These are phyloP conservation scores for Metschnikowia shivogae DNA, from an alignment of 805 yeast genomes.

Conservation along the genomic window DNA sequence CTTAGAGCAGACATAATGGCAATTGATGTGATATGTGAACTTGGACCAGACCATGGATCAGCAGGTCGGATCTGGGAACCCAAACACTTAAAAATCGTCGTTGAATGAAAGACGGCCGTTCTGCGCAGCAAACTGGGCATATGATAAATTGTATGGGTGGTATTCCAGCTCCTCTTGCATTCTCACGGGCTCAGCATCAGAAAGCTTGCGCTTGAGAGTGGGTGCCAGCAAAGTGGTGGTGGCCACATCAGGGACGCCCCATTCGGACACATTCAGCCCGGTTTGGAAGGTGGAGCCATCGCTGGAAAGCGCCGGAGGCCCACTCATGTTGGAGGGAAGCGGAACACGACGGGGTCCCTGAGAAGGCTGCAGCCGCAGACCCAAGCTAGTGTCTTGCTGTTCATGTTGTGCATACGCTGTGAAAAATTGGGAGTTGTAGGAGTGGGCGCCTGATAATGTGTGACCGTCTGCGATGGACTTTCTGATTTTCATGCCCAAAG, in stretches of 20 bases:
- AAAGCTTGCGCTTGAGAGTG: conserved; percentile 6
- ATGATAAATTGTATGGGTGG: conserved; percentile 5
- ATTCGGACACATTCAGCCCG: conserved; percentile 39
- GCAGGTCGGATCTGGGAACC: not conserved
- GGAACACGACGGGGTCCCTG: conserved; percentile 28
- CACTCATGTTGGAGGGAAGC: conserved; percentile 36
- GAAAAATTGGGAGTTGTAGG: conserved; percentile 10
- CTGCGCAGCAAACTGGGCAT: conserved; percentile 24
- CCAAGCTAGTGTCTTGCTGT: not conserved
- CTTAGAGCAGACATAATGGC: too few species aligned
- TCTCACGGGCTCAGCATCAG: conserved; percentile 1
- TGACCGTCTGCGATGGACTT: conserved; percentile 65
- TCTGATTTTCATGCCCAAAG: conserved; percentile 69
- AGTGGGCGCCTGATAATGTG: conserved; percentile 13
- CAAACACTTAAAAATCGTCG: conserved; percentile 41
- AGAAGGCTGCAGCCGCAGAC: not conserved
- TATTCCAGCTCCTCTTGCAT: not conserved
- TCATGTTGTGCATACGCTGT: conserved; percentile 2
- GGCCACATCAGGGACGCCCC: conserved; percentile 23
- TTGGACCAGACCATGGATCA: too few species aligned
- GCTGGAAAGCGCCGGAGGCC: conserved; percentile 44
- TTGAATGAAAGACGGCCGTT: conserved; percentile 46
- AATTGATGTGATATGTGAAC: too few species aligned
- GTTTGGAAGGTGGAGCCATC: conserved; percentile 42
- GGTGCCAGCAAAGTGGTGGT: conserved; percentile 7